A percentile compares a stretch with the other conserved stretches of the same genome.
Evolutionary conservation across 768 basidiomycete genomes (phyloP).

Genomic region (Termitomyces sp.): DNA sequence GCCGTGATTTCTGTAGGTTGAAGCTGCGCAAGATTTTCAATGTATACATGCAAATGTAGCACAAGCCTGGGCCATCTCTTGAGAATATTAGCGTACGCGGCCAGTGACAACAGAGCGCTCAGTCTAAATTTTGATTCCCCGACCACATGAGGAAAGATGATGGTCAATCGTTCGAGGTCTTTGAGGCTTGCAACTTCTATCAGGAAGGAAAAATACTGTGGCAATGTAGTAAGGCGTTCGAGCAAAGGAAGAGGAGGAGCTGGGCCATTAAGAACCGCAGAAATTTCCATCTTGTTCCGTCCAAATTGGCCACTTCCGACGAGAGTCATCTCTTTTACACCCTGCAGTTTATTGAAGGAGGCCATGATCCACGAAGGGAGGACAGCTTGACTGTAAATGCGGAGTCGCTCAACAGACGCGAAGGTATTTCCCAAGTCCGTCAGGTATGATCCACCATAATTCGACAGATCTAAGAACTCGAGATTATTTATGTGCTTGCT

Average conservation of each 20-base stretch:
- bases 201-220: background rate
- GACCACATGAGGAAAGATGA: background rate
- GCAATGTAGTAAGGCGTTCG: background rate
- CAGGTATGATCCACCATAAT: background rate
- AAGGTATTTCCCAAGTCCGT: background rate
- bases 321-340: background rate
- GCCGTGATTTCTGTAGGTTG: background rate
- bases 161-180: background rate
- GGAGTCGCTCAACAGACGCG: background rate
- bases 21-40: background rate
- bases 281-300: background rate
- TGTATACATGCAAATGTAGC: background rate
- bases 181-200: background rate
- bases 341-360: background rate
- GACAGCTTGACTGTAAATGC: background rate
- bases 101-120: background rate
- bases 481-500: background rate
- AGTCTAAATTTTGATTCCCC: background rate
- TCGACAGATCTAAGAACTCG: background rate
- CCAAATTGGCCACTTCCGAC: background rate
- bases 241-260: background rate
- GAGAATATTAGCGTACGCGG: background rate
- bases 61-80: background rate
- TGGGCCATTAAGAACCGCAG: background rate
- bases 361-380: background rate